Evolutionary conservation across 495 filamentous ascomycete genomes (phyloP), one percentile per base, ranked within the genome.

Genomic region (Hypomontagnella submonticulosa): DNA sequence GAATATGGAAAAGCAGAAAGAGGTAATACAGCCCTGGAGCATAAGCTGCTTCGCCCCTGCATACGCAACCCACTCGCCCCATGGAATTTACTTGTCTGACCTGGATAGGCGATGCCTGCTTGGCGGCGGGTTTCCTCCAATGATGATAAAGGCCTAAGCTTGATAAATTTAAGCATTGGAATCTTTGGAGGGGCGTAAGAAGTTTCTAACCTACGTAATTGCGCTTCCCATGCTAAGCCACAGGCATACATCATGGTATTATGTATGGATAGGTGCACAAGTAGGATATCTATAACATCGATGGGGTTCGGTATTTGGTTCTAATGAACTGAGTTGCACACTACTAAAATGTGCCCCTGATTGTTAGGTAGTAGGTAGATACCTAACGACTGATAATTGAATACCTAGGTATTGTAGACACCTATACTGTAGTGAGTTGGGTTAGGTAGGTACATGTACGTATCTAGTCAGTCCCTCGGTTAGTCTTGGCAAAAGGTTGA

Each of bases 51-150:
- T 61, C 50, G 68, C 69, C 60, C 64, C 69, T 64, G 71, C 69
- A 75, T 70, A 69, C 73, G 71, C 66, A 73, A 75, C 57, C 64
- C 71, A 62, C 57, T 53, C 41, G 67, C 62, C 66, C 70, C 51
- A 52, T 61, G 66, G 65, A 50, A 61, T 54, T 70, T 61, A 66
- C 56, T 54, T 61, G 51, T 59, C 49, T 53, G 53, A 63, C 33
- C 57, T 33, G 49, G 47, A 67, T 65, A 66, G 60, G 43, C 56
- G 73, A 72, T 72, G 69, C 73, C 71, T 75, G 69, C 71, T 75
- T 74, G 73, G 73, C 73, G 60, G 53, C 40, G 44, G 56, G 42
- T 54, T 51, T 66, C 32, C 27, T 53, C 32, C 43, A 57, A 58
- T 53, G 32, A 41, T 53, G 43, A 34, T 43, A 53, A 38, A 38